Evolutionary conservation across 192 early-diverging fungal species (phyloP).

Genomic region (Spizellomyces punctatus): DNA sequence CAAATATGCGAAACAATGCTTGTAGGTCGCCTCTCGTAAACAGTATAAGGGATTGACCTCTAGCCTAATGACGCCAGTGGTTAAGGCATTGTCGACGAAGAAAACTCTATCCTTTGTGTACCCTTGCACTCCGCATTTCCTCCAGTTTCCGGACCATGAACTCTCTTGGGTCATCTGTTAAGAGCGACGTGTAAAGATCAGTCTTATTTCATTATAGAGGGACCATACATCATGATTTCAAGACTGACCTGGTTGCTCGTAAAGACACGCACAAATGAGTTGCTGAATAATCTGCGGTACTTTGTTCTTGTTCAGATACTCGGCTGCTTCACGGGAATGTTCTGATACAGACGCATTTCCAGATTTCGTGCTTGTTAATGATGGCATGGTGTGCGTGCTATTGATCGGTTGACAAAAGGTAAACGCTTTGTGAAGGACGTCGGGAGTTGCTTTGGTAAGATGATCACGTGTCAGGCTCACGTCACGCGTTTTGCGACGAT

Average conservation of each 20-base stretch:
- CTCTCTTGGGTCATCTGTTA: slow-evolving; percentile 42
- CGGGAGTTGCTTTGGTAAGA: not conserved
- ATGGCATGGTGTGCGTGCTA: not conserved
- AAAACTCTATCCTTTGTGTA: slow-evolving; percentile 23
- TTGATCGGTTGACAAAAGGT: not conserved
- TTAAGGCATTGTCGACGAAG: not conserved
- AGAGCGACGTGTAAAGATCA: no score
- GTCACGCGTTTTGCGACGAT: no score
- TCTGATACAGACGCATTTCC: not conserved
- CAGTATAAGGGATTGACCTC: slow-evolving; percentile 42
- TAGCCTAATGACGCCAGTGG: slow-evolving; percentile 29
- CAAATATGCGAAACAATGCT: slow-evolving; percentile 52
- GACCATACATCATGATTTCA: no score
- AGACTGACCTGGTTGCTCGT: slow-evolving; percentile 37
- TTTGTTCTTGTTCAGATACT: slow-evolving; percentile 38
- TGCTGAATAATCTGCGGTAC: slow-evolving; percentile 44
- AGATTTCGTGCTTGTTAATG: not conserved
- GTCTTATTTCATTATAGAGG: no score
- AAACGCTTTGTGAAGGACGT: not conserved
- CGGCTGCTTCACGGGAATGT: slow-evolving; percentile 34
- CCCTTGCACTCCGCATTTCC: slow-evolving; percentile 43
- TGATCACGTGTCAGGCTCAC: no score
- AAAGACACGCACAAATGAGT: slow-evolving; percentile 36
- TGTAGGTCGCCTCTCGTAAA: slow-evolving; percentile 47
- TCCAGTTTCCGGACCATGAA: slow-evolving; percentile 51